Evolutionary conservation across 2,329 filamentous ascomycete genomes (phyloP), one percentile per base, ranked within the genome.

Genomic region (Parascedosporium putredinis): DNA sequence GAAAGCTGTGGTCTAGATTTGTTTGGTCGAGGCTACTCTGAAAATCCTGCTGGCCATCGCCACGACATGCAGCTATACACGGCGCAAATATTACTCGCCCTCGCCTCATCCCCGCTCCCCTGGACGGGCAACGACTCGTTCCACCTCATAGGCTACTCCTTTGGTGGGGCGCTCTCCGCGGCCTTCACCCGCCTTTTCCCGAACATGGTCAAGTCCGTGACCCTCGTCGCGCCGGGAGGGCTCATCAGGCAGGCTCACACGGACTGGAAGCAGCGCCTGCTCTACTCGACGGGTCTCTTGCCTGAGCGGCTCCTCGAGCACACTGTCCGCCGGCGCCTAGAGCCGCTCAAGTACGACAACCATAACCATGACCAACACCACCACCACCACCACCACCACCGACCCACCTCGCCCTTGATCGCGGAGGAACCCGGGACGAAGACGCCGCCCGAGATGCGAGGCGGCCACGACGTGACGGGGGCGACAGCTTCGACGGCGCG

Each of bases 11-110:
- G 9, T 23, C 7, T 57, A 80, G 84, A 88, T 61, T 72, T 88
- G 46, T 88, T 83, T 55, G 87, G 86, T 20, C 74, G 88, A 56
- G 88, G 88, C 7, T 93, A 86, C 60, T 86, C 82, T 0, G 85
- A 89, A 59, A 75, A 75, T 1, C 85, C 86, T 0, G 62, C 65
- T 1, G 69, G 74, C 45, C 61, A 80, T n/a, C 68, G 72, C 5
- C 81, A 85, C 60, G 79, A 86, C 60, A 67, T 74, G 12, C 70
- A 75, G 2, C 75, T 89, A 4, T 88, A 84, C 65, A 74, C 73
- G 3, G 71, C 76, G 1, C 79, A 87, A 61, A 78, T 88, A 31
- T 66, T 86, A 29, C 69, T 84, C 9, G 79, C 75, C 7, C 67
- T 87, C n/a, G 71, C 76, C 1, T 85, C 82, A 1, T 86, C 83